These are phyloP conservation scores for Diaporthe ampelina DNA, from an alignment of 2,329 filamentous ascomycete genomes.

Conservation along the genomic window DNA sequence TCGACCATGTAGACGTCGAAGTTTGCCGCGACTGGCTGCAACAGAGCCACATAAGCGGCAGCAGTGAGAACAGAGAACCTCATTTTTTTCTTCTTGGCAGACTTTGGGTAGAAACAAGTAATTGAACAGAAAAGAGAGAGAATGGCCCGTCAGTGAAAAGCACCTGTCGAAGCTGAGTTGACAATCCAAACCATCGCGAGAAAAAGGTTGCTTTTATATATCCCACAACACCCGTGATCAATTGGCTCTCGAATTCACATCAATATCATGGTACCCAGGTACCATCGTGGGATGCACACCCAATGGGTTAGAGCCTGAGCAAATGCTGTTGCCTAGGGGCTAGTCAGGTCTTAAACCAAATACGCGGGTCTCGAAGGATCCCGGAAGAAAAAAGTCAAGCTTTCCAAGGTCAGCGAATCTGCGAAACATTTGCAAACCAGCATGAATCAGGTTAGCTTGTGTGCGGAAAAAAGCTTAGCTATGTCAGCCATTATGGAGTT, in stretches of 20 bases:
- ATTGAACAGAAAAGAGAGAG: neutral
- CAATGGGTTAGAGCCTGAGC: neutral
- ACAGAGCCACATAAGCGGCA: neutral
- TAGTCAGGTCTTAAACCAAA: constrained; percentile 8
- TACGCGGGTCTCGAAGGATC: constrained; percentile 9
- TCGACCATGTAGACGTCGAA: constrained; percentile 23
- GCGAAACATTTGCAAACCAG: neutral
- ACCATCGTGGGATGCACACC: neutral
- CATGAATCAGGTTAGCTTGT: constrained; percentile 3
- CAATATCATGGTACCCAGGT: neutral
- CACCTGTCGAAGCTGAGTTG: neutral
- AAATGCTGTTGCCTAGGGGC: constrained; percentile 16
- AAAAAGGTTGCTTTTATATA: neutral
- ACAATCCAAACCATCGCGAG: neutral
- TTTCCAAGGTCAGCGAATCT: constrained; percentile 7
- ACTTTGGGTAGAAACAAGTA: neutral
- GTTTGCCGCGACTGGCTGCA: constrained; percentile 15
- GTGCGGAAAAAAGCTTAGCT: neutral
- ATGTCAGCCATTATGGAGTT: constrained; percentile 9
- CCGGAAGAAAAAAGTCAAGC: constrained; percentile 8
- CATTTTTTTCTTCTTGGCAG: neutral
- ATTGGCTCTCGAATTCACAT: neutral
- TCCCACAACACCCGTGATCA: neutral
- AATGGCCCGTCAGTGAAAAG: neutral
- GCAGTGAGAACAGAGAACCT: neutral